phyloP scores from a whole-genome alignment of 495 filamentous ascomycete species.

The Penicillium bialowiezense region DNA sequence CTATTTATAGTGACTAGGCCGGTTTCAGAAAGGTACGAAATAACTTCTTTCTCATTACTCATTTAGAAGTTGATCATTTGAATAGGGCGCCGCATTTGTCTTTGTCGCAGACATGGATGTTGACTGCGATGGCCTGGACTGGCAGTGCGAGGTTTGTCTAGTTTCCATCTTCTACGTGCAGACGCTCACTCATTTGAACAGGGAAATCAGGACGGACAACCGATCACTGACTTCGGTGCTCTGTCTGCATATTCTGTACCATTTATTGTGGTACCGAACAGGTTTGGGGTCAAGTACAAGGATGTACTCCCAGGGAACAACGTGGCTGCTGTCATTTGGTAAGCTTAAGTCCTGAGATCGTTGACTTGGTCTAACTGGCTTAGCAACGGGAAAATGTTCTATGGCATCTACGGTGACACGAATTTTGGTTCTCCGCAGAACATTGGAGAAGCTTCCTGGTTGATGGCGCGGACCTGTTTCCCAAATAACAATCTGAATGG shows the following conservation, averaged over 20 bases:
- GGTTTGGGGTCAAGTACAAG: slow-evolving; percentile 23
- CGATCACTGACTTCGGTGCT: slow-evolving; percentile 34
- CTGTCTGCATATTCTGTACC: slow-evolving; percentile 39
- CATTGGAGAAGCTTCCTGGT: slow-evolving; percentile 40
- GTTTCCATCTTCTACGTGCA: not conserved
- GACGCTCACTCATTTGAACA: slow-evolving; percentile 3
- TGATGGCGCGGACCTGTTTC: slow-evolving; percentile 40
- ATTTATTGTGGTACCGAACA: slow-evolving; percentile 37
- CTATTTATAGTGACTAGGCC: slow-evolving; percentile 35
- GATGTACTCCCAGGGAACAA: slow-evolving; percentile 31
- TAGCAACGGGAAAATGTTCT: slow-evolving; percentile 38
- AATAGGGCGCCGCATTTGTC: slow-evolving; percentile 34
- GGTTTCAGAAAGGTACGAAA: slow-evolving; percentile 21
- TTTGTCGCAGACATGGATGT: slow-evolving; percentile 41
- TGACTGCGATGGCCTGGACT: slow-evolving; percentile 38
- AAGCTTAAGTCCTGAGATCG: not conserved
- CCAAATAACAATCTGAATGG: slow-evolving; percentile 33
- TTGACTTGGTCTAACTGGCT: not conserved
- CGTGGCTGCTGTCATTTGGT: slow-evolving; percentile 39
- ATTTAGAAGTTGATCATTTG: not conserved
- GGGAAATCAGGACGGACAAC: slow-evolving; percentile 35
- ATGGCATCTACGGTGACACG: slow-evolving; percentile 38
- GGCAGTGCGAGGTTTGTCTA: slow-evolving; percentile 24
- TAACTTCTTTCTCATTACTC: too few species aligned
- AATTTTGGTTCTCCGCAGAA: slow-evolving; percentile 32